phyloP scores from a whole-genome alignment of 257 asterid genomes.

The Solanum rostratum region DNA sequence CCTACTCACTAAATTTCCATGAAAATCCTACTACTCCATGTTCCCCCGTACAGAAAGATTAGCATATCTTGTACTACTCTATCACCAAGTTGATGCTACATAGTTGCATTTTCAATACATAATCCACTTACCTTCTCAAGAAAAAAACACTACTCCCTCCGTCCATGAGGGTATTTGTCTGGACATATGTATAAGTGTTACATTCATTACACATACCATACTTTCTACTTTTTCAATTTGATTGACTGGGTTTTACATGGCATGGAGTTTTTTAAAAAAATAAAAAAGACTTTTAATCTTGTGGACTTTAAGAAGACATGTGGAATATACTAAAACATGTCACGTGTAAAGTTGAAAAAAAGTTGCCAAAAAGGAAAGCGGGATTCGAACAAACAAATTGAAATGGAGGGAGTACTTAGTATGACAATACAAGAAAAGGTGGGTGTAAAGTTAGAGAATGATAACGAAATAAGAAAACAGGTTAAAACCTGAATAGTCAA shows the following conservation, averaged over 20 bases:
- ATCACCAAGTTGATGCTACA: background rate
- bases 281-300: background rate
- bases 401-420: background rate
- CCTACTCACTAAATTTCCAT: background rate
- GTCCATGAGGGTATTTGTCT: background rate
- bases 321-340: background rate
- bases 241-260: background rate
- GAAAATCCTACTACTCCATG: background rate
- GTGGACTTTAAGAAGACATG: background rate
- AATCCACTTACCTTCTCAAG: background rate
- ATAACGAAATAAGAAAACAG: background rate
- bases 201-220: background rate
- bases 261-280: background rate
- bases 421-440: background rate
- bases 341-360: background rate
- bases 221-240: background rate
- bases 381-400: background rate
- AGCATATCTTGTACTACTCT: background rate
- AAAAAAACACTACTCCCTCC: background rate
- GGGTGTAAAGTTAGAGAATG: background rate
- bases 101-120: background rate
- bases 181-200: background rate
- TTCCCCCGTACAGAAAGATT: background rate
- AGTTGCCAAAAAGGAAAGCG: background rate
- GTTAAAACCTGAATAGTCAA: background rate